Percentiles rank a stretch among this genome's conserved stretches.
These are phyloP conservation scores for Hirsutella minnesotensis DNA, from an alignment of 2,329 filamentous ascomycete species.

Conservation along the genomic window DNA sequence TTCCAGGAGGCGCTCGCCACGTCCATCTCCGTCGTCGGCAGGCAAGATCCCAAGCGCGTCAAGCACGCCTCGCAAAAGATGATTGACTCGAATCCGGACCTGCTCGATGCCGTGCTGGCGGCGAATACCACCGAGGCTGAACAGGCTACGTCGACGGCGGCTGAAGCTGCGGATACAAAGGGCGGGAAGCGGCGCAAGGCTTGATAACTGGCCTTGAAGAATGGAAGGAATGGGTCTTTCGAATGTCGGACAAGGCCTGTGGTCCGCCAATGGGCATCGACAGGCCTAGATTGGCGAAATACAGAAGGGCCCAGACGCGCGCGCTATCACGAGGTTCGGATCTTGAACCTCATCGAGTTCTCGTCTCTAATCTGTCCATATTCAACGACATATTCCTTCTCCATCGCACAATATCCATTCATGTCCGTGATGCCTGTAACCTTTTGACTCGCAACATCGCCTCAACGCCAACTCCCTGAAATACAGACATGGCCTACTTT, in stretches of 20 bases:
- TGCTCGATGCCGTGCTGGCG: conserved; percentile 36
- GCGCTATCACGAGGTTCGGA: too few relatives aligned
- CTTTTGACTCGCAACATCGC: background rate
- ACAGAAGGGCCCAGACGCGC: too few relatives aligned
- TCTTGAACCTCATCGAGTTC: too few relatives aligned
- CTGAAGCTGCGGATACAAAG: conserved; percentile 24
- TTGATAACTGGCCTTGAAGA: conserved; percentile 8
- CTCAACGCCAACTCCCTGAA: background rate
- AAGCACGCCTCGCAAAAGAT: conserved; percentile 22
- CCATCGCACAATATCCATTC: too few relatives aligned
- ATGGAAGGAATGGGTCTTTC: background rate
- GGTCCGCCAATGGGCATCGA: too few relatives aligned
- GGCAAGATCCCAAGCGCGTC: conserved; percentile 50
- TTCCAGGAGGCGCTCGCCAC: conserved; percentile 69
- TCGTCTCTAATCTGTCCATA: too few relatives aligned
- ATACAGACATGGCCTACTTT: conserved; percentile 10
- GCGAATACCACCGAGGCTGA: conserved; percentile 14
- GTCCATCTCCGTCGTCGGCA: conserved; percentile 53
- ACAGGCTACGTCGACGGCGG: conserved; percentile 14
- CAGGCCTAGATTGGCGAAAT: too few relatives aligned
- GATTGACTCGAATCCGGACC: conserved; percentile 28
- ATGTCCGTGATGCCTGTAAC: too few relatives aligned
- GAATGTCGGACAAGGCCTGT: too few relatives aligned
- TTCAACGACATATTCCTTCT: too few relatives aligned
- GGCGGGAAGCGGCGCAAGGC: conserved; percentile 35